These are phyloP conservation scores for Coleophoma eucalyptorum DNA, from an alignment of 2,329 filamentous ascomycete species.

Conservation along the genomic window DNA sequence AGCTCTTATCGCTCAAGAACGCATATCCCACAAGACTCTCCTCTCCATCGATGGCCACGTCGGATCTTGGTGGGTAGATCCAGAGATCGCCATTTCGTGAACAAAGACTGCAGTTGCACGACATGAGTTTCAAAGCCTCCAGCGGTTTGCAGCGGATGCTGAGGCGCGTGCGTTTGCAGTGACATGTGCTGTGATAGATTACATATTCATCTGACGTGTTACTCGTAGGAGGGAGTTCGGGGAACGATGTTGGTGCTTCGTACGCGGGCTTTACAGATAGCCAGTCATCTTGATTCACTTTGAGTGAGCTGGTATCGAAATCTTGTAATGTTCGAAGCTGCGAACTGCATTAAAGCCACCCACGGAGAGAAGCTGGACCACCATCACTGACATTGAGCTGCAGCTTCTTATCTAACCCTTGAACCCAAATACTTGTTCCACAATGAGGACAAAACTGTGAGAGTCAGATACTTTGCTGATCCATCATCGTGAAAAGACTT, in stretches of 20 bases:
- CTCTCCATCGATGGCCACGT: background rate
- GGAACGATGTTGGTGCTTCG: background rate
- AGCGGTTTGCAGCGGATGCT: background rate
- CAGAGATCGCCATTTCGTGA: background rate
- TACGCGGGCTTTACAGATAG: background rate
- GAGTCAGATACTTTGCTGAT: background rate
- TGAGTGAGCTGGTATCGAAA: background rate
- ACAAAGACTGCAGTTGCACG: background rate
- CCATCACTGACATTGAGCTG: background rate
- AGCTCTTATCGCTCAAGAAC: background rate
- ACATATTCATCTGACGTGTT: background rate
- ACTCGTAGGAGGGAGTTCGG: background rate
- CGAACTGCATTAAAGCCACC: background rate
- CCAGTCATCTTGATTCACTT: background rate
- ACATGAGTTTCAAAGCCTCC: background rate
- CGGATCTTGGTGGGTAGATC: background rate
- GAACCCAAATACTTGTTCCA: conserved; percentile 34
- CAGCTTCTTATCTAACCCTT: background rate
- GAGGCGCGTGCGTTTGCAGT: background rate
- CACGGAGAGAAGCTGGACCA: background rate
- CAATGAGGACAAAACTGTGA: conserved; percentile 48
- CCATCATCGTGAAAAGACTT: background rate
- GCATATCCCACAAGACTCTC: background rate
- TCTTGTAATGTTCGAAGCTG: background rate
- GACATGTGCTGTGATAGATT: background rate